These are phyloP conservation scores for Trapa incisa DNA, from an alignment of 345 rosid genomes.

Conservation along the genomic window DNA sequence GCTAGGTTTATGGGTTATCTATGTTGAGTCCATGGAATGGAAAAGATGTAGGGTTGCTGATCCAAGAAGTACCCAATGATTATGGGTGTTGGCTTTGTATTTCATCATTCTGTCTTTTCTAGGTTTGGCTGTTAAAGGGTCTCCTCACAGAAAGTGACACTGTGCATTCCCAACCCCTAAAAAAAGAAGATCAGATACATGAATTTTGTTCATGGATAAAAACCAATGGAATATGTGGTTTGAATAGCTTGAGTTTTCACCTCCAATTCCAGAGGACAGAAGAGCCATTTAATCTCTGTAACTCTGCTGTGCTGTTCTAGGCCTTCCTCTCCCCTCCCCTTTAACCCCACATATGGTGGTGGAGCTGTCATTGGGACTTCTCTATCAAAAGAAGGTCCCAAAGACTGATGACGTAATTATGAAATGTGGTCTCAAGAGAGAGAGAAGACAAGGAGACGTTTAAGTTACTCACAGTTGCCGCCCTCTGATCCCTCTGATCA, in stretches of 20 bases:
- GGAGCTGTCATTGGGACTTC: conserved; percentile 2
- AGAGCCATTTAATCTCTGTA: neutral
- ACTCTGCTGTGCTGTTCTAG: neutral
- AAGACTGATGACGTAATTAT: neutral
- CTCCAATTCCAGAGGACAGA: neutral
- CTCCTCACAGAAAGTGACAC: neutral
- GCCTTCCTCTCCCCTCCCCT: neutral
- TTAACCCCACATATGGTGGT: neutral
- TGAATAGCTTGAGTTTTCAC: neutral
- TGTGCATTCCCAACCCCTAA: too few species aligned
- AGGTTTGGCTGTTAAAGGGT: neutral
- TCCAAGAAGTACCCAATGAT: neutral
- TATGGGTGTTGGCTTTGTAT: neutral
- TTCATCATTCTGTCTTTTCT: neutral
- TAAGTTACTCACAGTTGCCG: neutral
- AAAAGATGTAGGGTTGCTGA: neutral
- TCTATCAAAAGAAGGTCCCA: conserved; percentile 4
- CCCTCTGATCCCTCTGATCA: too few species aligned
- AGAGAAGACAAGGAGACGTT: neutral
- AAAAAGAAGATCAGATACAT: too few species aligned
- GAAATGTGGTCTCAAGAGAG: neutral
- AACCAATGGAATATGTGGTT: too few species aligned
- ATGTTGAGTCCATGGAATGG: too few species aligned
- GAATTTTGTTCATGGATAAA: too few species aligned
- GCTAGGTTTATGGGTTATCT: too few species aligned